Evolutionary conservation across 192 early-diverging fungal species (phyloP), one percentile per base, ranked within the genome.

Genomic region (Backusella luteola): DNA sequence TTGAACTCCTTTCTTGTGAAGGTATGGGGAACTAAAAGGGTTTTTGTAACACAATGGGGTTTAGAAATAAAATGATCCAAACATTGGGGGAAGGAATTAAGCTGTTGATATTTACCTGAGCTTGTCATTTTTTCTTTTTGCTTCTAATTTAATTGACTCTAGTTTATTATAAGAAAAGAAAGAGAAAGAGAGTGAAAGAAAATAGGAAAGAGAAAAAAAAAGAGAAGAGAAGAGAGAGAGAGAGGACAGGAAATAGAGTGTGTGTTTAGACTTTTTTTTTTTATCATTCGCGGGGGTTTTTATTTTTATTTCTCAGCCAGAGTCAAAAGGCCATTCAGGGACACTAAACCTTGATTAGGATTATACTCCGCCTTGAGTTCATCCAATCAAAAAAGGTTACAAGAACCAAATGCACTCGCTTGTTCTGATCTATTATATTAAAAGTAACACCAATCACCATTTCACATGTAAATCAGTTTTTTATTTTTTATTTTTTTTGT

Each of bases 1-100:
- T 49, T 46, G 49, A 81, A 69, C 46, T 81, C 52, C 36, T 77
- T 63, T 63, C 73, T 73, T 46, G 80, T 74, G 41, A 77, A 81
- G 34, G 46, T 67, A 32, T 56, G 73, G 26, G 74, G 46, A 56
- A 72, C 79, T 80, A 59, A 26, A 63, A 63, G 11, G 26, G n/a
- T 23, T 21, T 39, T 44, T 44, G 53, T 59, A 19, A 59, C 53
- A 59, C 53, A 59, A 59, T 59, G 53, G 53, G 53, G 53, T 59
- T 59, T 49, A 49, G 32, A 35, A 66, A 67, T 32, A 29, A 29
- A 66, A 7, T 14, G 34, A 67, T 67, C 66, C 29, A 67, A 35
- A 67, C 29, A 35, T 35, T 35, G 66, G 66, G 29, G 66, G 19
- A 15, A 34, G 34, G 5, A 67, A 59, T 34, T 6, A 17, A 17